Base-by-base conservation (phyloP, 2,329 filamentous ascomycete species). In the Magnaporthiopsis rhizophila region DNA sequence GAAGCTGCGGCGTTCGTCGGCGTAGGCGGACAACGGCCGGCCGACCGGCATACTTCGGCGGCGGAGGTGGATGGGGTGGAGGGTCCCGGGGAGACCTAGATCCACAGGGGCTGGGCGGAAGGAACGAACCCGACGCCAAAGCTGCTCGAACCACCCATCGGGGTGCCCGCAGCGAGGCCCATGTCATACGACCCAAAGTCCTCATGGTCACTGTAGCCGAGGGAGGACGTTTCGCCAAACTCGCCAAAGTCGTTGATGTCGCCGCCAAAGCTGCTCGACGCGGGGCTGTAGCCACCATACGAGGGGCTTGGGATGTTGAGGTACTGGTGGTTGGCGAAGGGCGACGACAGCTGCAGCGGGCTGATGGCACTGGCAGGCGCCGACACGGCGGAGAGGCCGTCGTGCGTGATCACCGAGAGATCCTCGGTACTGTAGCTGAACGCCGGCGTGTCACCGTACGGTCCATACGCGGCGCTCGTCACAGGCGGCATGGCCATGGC, bases 341-440 rank as follows among this genome's bases (percentile, higher is more conserved):
- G 81, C 45, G 83, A 87, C 38, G 84, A 83, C 63, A 87, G 76
- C 69, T 80, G 77, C 71, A 86, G 71, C 21, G 84, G 83, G 72
- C 81, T 86, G 69, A 82, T 77, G 58, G 81, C 79, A 59, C 76
- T 79, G 59, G 74, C 74, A 15, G 79, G 78, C 24, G 79, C 58
- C 24, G 61, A 61, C 4, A 58, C 76, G 30, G 79, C 74, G 11
- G 38, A 12, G 24, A 62, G 38, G 50, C 50, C 24, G 65, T 83
- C 78, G 11, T 79, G 76, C 66, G 80, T 79, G 69, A 86, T 76
- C 69, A 84, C 77, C 34, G 84, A 83, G 72, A 88, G 77, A 68
- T 86, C 83, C 72, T 88, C 86, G 63, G 83, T 81, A 73, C 85
- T 87, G 78, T 87, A 88, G 75, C 80, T 86, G 74, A 88, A 87